A percentile compares a stretch with the other conserved stretches of the same genome.
Conservation (phyloP, 2,329 filamentous ascomycete genomes). For the Pseudofabraea citricarpa region DNA sequence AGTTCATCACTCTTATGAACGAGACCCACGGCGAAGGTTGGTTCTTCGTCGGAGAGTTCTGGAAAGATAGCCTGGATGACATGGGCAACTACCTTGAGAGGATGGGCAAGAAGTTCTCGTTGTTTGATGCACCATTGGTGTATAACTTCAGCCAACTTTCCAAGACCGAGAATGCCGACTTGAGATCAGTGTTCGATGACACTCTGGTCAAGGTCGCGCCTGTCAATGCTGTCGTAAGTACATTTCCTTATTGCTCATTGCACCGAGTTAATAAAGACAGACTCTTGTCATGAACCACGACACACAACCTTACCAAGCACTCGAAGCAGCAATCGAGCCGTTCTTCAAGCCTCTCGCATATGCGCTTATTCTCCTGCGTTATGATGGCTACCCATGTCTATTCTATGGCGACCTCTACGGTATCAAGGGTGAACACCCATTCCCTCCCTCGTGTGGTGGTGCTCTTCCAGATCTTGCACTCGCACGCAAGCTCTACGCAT, state of each 20-base stretch:
- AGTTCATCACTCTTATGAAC: slow-evolving; percentile 57
- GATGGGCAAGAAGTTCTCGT: slow-evolving; percentile 52
- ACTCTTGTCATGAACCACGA: slow-evolving; percentile 72
- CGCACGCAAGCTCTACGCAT: slow-evolving; percentile 61
- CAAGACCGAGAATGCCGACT: slow-evolving; percentile 49
- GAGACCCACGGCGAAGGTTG: slow-evolving; percentile 44
- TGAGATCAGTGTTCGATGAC: slow-evolving; percentile 58
- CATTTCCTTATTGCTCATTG: not conserved
- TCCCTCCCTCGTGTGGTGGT: slow-evolving; percentile 46
- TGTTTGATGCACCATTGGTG: slow-evolving; percentile 66
- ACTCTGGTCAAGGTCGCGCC: slow-evolving; percentile 52
- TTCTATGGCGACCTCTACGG: slow-evolving; percentile 71
- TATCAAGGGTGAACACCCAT: slow-evolving; percentile 41
- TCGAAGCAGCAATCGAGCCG: slow-evolving; percentile 55
- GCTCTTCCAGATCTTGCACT: slow-evolving; percentile 55
- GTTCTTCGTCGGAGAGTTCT: slow-evolving; percentile 68
- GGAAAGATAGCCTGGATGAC: slow-evolving; percentile 52
- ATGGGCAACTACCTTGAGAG: slow-evolving; percentile 52
- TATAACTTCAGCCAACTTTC: slow-evolving; percentile 62
- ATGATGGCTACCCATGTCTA: slow-evolving; percentile 58
- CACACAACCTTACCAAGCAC: slow-evolving; percentile 59
- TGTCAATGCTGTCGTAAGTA: slow-evolving; percentile 50
- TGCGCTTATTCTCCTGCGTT: slow-evolving; percentile 62
- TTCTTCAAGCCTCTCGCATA: slow-evolving; percentile 72
- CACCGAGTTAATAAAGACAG: slow-evolving; percentile 21